Base-by-base conservation (phyloP, 2,329 filamentous ascomycete genomes). In the Helminthosporium solani region DNA sequence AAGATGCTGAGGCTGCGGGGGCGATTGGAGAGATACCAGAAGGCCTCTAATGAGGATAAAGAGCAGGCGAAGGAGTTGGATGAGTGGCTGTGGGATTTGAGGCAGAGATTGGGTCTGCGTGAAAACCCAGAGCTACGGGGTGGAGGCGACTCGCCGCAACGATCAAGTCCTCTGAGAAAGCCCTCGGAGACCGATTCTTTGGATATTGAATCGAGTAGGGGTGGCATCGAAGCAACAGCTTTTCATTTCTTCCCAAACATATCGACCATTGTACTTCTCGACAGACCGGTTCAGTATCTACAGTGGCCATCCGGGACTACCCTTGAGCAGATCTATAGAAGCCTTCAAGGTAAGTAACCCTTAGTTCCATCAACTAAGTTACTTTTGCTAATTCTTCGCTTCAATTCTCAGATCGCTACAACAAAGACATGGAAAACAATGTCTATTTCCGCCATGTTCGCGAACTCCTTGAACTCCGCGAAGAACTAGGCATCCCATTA, bases 161-260 rank as follows among this genome's bases (percentile, higher is more conserved):
- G 15, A 15, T 11, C 21, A 20, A 3, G n/a, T 8, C 19, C 12
- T 19, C 23, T 8, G 28, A 16, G 5, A 14, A 14, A 6, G 14
- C 7, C 28, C 14, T 31, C 28, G 7, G 12, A 6, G 14, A 31
- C 14, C 6, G 28, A 25, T 25, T 25, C 23, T 6, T 1, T n/a
- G 12, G 14, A 27, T 12, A 16, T 7, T 18, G 38, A 33, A 2
- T 14, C 36, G 15, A 45, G 21, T 11, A 30, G 19, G 7, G 20
- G 14, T n/a, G 19, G 18, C n/a, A 19, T 30, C 7, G 33, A 21
- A 7, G 45, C 42, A 8, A 41, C 33, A 20, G 41, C 35, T 11
- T 56, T 56, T 37, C 40, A 43, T 30, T 56, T 52, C 44, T 49
- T 49, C 31, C 50, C 50, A 20, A 44, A 16, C 27, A 36, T 44